Evolutionary conservation across 805 yeast genomes (phyloP), one percentile per base, ranked within the genome.

Genomic region (Isabelozyma heimii): DNA sequence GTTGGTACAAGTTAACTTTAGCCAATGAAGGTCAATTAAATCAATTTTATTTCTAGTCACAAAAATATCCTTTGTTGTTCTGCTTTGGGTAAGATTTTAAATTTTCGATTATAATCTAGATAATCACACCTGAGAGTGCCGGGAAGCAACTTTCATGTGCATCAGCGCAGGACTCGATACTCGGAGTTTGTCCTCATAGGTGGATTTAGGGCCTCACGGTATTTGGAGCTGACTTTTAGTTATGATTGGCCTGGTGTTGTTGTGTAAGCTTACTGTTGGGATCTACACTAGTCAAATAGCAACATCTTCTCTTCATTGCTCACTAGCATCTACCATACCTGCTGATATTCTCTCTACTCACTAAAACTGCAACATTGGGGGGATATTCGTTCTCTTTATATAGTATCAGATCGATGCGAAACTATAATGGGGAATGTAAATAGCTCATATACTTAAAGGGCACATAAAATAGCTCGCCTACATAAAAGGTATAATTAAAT

Each of bases 401-500:
- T 30, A 30, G 35, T 3, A 13, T 5, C 35, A 30, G 10, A 10
- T 30, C 8, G 35, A 30, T 13, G 35, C n/a, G 42, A 45, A 42
- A 45, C 35, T 9, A 43, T 20, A 20, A 40, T 24, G 44, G 42
- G 17, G 42, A 43, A 26, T 33, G 12, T 30, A 17, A 35, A 43
- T 16, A 43, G 38, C 38, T 37, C 45, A 14, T 20, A 12, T 43
- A 28, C 13, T 7, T 14, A 24, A 24, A 20, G 10, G 24, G 42
- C 28, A 10, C 14, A 17, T 20, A 20, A 20, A 20, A 20, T 20
- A 43, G 38, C 38, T 37, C 45, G 16, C 35, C 16, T 43, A 27
- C 7, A 8, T n/a, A 20, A 20, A 17, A 7, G 35, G 41, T 27
- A 8, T n/a, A 16, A 9, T 35, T n/a, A 16, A 12, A 33, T 15